Conservation (phyloP, 2,329 filamentous ascomycete genomes). For the Penicillium sclerotiorum region DNA sequence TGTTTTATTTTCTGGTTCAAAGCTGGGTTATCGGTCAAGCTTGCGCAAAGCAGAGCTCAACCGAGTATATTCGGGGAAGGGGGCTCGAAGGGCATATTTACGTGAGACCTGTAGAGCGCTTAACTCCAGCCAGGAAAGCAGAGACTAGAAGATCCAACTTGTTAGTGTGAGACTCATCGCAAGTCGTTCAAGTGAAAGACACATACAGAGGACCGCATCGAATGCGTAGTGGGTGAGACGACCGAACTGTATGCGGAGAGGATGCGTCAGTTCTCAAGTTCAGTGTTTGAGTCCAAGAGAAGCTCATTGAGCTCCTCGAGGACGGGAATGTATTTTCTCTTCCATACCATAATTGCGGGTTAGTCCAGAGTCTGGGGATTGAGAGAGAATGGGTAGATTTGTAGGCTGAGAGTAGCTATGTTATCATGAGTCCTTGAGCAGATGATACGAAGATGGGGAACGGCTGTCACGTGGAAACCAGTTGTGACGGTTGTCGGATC, state of each 20-base stretch:
- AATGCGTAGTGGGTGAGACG: constrained; percentile 32
- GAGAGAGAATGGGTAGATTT: constrained; percentile 6
- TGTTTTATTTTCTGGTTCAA: neutral
- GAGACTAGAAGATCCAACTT: constrained; percentile 64
- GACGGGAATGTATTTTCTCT: neutral
- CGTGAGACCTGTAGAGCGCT: constrained; percentile 96
- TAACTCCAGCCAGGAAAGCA: constrained; percentile 93
- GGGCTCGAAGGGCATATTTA: constrained; percentile 59
- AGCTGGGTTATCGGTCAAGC: neutral
- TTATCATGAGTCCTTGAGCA: neutral
- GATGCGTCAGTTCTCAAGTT: constrained; percentile 2
- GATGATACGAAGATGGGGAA: constrained; percentile 14
- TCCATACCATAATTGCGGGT: constrained; percentile 22
- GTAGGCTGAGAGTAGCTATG: neutral
- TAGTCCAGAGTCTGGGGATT: constrained; percentile 3
- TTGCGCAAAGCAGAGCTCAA: constrained; percentile 3
- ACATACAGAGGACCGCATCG: constrained; percentile 30
- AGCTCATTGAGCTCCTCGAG: neutral
- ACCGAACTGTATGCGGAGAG: constrained; percentile 21
- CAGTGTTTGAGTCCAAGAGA: neutral
- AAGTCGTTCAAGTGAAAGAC: neutral
- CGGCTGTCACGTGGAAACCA: constrained; percentile 2
- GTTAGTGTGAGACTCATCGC: constrained; percentile 11
- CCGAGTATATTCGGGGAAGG: no score
- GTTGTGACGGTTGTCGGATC: no score